Evolutionary conservation across 192 early-diverging fungal genomes (phyloP).

Genomic region (Phycomyces blakesleeanus): DNA sequence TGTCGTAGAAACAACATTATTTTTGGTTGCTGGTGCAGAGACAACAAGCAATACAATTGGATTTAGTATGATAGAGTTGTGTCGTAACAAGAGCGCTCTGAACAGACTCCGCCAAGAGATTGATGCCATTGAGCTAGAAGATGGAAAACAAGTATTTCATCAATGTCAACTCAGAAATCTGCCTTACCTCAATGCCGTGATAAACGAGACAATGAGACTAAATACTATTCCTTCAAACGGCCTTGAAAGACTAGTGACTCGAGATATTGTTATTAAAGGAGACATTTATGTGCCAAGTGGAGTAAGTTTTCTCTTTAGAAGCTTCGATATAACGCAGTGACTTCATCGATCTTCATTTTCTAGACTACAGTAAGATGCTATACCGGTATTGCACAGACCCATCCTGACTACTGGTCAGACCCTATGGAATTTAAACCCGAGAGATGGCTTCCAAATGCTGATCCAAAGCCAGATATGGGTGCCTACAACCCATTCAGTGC

Average conservation of each 20-base stretch:
- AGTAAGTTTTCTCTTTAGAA: too few species aligned
- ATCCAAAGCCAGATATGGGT: constrained; percentile 21
- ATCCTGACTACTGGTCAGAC: constrained; percentile 21
- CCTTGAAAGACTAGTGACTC: constrained; percentile 30
- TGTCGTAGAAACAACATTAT: constrained; percentile 34
- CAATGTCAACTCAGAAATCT: constrained; percentile 42
- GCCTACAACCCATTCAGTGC: constrained; percentile 48
- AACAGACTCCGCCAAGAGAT: constrained; percentile 15
- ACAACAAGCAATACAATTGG: constrained; percentile 32
- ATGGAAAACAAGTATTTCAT: background rate
- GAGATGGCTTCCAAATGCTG: constrained; percentile 19
- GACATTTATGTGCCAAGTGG: constrained; percentile 42
- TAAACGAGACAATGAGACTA: constrained; percentile 50
- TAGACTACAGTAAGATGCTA: constrained; percentile 11
- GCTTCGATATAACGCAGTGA: too few species aligned
- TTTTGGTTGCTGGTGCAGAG: constrained; percentile 37
- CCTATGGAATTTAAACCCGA: constrained; percentile 29
- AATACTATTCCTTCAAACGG: constrained; percentile 38
- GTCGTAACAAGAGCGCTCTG: constrained; percentile 13
- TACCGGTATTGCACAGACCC: constrained; percentile 9
- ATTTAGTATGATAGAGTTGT: constrained; percentile 24
- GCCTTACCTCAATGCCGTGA: constrained; percentile 47
- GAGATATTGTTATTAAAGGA: constrained; percentile 42
- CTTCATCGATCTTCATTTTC: background rate
- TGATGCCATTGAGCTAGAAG: constrained; percentile 14